phyloP scores from a whole-genome alignment of 495 filamentous ascomycete species.

The Aspergillus indologenus region DNA sequence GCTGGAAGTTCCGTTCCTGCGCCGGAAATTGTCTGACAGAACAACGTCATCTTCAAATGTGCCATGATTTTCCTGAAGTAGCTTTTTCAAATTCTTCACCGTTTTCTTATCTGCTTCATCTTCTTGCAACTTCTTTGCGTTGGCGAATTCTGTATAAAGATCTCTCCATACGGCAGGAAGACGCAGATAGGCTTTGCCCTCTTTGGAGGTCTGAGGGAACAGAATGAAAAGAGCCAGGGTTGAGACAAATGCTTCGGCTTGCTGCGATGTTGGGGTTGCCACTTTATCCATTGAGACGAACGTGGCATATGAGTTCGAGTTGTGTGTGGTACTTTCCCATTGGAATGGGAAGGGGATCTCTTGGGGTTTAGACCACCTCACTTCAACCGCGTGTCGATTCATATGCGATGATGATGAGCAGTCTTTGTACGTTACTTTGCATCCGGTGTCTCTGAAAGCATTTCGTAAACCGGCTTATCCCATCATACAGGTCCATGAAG shows the following conservation, averaged over 20 bases:
- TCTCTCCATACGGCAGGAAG: slow-evolving; percentile 80
- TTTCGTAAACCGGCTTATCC: background rate
- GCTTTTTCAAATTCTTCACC: slow-evolving; percentile 49
- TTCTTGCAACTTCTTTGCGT: slow-evolving; percentile 61
- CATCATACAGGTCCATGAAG: slow-evolving; percentile 2
- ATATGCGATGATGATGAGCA: slow-evolving; percentile 70
- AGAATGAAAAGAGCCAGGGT: slow-evolving; percentile 78
- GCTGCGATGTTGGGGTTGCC: slow-evolving; percentile 70
- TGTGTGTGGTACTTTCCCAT: slow-evolving; percentile 39
- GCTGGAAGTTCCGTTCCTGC: slow-evolving; percentile 55
- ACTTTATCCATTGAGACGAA: slow-evolving; percentile 70
- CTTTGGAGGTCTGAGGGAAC: slow-evolving; percentile 70
- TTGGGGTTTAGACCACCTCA: slow-evolving; percentile 78
- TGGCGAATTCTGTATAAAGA: slow-evolving; percentile 75
- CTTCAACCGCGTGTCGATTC: slow-evolving; percentile 66
- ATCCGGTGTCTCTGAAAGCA: slow-evolving; percentile 58
- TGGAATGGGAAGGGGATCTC: slow-evolving; percentile 46
- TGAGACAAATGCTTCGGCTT: slow-evolving; percentile 83
- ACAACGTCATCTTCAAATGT: slow-evolving; percentile 67
- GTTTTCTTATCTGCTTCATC: slow-evolving; percentile 65
- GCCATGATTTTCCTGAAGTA: slow-evolving; percentile 43
- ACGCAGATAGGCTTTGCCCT: slow-evolving; percentile 79
- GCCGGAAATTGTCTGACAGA: slow-evolving; percentile 61
- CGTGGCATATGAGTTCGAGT: slow-evolving; percentile 42
- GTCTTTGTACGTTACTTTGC: slow-evolving; percentile 61